These are phyloP conservation scores for Rhodotorula diobovata DNA, from an alignment of 768 basidiomycete genomes.

Conservation along the genomic window DNA sequence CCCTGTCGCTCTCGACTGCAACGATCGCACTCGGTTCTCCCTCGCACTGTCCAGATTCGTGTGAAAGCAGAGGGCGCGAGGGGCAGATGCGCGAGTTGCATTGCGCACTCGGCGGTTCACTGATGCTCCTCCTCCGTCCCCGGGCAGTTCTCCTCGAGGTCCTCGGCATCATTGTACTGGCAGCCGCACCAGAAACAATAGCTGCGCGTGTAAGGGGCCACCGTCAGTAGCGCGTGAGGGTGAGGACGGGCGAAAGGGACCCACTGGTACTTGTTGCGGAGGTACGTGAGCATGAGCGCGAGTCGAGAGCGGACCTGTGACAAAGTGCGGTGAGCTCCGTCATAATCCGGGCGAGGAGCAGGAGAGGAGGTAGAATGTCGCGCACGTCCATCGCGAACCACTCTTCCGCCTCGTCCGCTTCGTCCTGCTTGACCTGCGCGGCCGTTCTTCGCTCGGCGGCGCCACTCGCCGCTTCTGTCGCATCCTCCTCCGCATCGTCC, in stretches of 20 bases:
- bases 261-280: slow-evolving; percentile 34
- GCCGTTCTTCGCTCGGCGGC: neutral
- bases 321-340: neutral
- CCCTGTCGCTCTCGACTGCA: neutral
- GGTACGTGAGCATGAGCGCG: slow-evolving; percentile 35
- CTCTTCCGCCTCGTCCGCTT: slow-evolving; percentile 14
- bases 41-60: too few relatives aligned
- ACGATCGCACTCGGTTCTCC: neutral
- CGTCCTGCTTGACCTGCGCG: neutral
- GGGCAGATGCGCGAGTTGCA: neutral
- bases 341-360: neutral
- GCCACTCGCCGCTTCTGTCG: too few relatives aligned
- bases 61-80: neutral
- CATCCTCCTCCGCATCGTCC: neutral
- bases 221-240: neutral
- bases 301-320: slow-evolving; percentile 29
- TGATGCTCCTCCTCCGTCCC: slow-evolving; percentile 29
- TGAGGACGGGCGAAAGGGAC: neutral
- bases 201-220: neutral
- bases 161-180: slow-evolving; percentile 23
- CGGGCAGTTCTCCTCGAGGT: slow-evolving; percentile 21
- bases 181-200: slow-evolving; percentile 42
- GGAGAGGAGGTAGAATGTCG: neutral
- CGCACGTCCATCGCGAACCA: slow-evolving; percentile 36
- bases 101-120: too few relatives aligned